Conservation (phyloP, 1,284 basidiomycete species). For the Malassezia obtusa region DNA sequence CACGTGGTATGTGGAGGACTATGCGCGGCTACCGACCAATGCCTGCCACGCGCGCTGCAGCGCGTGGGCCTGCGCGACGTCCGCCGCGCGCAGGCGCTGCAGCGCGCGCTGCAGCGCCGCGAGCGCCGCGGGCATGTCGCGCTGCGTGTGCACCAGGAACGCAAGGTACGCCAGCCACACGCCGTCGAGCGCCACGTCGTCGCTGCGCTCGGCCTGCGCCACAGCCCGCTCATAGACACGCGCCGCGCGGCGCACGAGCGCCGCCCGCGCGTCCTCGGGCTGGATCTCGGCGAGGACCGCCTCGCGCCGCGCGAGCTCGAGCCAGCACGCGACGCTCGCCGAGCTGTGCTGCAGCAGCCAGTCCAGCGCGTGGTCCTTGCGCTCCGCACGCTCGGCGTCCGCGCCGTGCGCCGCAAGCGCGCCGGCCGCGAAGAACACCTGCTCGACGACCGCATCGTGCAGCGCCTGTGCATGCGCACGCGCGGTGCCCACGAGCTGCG, state of each 20-base stretch:
- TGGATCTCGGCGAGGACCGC: neutral
- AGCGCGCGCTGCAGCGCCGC: conserved; percentile 1
- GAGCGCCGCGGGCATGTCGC: conserved; percentile 7
- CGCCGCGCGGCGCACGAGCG: neutral
- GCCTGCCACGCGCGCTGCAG: conserved; percentile 10
- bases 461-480: conserved; percentile 13
- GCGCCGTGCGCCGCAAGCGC: neutral
- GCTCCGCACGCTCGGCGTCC: no score
- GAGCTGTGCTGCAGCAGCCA: neutral
- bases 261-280: neutral
- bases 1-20: conserved; percentile 6
- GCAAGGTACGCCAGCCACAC: conserved; percentile 12
- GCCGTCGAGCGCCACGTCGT: neutral
- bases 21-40: neutral
- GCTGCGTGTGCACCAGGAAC: neutral
- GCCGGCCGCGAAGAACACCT: neutral
- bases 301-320: neutral
- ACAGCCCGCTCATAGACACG: conserved; percentile 9
- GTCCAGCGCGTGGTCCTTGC: neutral
- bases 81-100: neutral
- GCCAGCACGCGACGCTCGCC: conserved; percentile 8
- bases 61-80: neutral
- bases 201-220: conserved; percentile 10
- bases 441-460: conserved; percentile 12
- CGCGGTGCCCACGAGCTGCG: conserved; percentile 10